phyloP scores from a whole-genome alignment of 768 basidiomycete genomes.

The Suillus variegatus region DNA sequence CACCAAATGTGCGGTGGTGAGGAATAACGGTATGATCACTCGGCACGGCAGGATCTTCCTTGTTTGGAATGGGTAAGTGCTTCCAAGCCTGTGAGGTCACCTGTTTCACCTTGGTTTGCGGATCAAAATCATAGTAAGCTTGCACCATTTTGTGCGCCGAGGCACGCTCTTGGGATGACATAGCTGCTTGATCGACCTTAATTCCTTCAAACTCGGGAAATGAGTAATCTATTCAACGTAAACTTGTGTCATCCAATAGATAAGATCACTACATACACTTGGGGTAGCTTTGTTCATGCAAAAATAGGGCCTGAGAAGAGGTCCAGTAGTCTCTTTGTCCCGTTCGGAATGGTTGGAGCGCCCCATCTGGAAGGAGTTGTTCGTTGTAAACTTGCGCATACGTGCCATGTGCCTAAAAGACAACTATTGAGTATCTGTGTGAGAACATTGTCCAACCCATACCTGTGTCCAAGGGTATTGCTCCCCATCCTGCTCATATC shows the following conservation, averaged over 20 bases:
- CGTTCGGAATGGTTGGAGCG: slow-evolving; percentile 27
- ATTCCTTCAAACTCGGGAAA: slow-evolving; percentile 27
- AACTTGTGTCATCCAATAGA: not conserved
- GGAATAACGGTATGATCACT: slow-evolving; percentile 17
- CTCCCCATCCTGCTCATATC: slow-evolving; percentile 17
- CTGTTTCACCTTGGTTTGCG: slow-evolving; percentile 12
- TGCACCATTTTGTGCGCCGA: slow-evolving; percentile 23
- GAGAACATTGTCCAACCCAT: not conserved
- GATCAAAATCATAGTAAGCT: slow-evolving; percentile 26
- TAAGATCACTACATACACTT: slow-evolving; percentile 18
- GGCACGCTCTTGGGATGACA: slow-evolving; percentile 16
- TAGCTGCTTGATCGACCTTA: slow-evolving; percentile 24
- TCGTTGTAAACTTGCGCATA: slow-evolving; percentile 25
- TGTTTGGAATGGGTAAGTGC: slow-evolving; percentile 20
- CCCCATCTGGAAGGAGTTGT: slow-evolving; percentile 20
- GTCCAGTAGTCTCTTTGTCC: slow-evolving; percentile 27
- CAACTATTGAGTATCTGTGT: not conserved
- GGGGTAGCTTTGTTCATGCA: slow-evolving; percentile 19
- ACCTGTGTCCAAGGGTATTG: slow-evolving; percentile 27
- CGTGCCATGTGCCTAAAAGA: slow-evolving; percentile 20
- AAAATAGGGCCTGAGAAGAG: slow-evolving; percentile 24
- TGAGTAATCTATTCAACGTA: slow-evolving; percentile 23
- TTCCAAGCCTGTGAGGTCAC: slow-evolving; percentile 11
- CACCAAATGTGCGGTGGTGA: slow-evolving; percentile 27
- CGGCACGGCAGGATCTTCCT: slow-evolving; percentile 14